Percentiles rank a stretch among this genome's conserved stretches.
These are phyloP conservation scores for Diospyros lotus DNA, from an alignment of 148 eudicot genomes.

Conservation along the genomic window DNA sequence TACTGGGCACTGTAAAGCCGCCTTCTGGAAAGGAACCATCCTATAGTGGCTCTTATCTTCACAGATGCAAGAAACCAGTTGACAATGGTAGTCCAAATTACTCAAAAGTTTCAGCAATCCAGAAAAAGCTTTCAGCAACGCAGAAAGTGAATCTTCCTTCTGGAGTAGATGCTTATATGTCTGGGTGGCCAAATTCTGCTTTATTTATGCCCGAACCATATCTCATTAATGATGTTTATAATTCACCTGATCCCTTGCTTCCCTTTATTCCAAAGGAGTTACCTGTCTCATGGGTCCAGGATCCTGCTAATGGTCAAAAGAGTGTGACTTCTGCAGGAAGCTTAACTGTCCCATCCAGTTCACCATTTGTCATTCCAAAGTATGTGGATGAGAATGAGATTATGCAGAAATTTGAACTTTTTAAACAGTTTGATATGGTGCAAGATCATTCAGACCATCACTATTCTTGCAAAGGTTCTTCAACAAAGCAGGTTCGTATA, in stretches of 20 bases:
- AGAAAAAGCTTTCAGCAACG: neutral
- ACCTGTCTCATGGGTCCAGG: slow-evolving; percentile 6
- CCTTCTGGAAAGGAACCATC: slow-evolving; percentile 8
- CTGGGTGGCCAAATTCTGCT: slow-evolving; percentile 3
- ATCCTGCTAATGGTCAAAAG: neutral
- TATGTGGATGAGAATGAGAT: slow-evolving; percentile 31
- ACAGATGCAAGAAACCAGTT: neutral
- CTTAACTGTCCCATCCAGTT: slow-evolving; percentile 6
- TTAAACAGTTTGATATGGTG: slow-evolving; percentile 71
- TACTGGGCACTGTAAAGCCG: neutral
- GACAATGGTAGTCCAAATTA: slow-evolving; percentile 10
- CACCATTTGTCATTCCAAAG: slow-evolving; percentile 8
- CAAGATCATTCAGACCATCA: slow-evolving; percentile 71
- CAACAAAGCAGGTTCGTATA: slow-evolving; percentile 37
- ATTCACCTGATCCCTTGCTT: neutral
- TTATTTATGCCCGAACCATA: neutral
- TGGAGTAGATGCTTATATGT: slow-evolving; percentile 7
- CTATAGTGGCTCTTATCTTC: neutral
- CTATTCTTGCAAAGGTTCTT: slow-evolving; percentile 24
- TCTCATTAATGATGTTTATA: neutral
- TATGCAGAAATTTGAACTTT: slow-evolving; percentile 37
- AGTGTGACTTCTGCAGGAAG: slow-evolving; percentile 12
- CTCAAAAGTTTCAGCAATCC: neutral
- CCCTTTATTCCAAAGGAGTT: neutral
- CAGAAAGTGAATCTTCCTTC: slow-evolving; percentile 6